Evolutionary conservation across 257 asterid species (phyloP).

Genomic region (Nicotiana undulata): DNA sequence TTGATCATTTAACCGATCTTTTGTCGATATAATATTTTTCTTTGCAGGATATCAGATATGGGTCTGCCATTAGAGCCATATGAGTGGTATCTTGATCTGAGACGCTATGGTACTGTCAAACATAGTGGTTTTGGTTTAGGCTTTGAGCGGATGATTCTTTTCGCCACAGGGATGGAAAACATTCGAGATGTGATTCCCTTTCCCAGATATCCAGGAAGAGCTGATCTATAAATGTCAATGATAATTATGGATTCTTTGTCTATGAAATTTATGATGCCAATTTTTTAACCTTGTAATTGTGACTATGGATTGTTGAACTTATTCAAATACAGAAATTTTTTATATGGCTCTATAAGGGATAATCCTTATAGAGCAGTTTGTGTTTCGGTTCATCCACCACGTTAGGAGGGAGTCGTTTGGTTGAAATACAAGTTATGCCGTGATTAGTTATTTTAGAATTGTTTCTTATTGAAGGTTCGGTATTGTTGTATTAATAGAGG

Average conservation of each 20-base stretch:
- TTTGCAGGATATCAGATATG: slow-evolving; percentile 60
- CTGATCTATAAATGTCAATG: slow-evolving; percentile 42
- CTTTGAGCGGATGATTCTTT: slow-evolving; percentile 89
- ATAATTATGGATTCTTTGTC: neutral
- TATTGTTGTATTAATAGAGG: no score
- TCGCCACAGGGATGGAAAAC: slow-evolving; percentile 91
- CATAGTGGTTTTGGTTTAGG: slow-evolving; percentile 98
- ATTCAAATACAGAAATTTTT: no score
- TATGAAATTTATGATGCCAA: neutral
- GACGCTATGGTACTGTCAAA: slow-evolving; percentile 75
- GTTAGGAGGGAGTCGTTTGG: no score
- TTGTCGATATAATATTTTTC: no score
- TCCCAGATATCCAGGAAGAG: slow-evolving; percentile 96
- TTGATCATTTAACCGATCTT: no score
- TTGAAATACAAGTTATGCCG: no score
- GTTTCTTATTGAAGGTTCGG: no score
- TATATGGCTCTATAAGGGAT: no score
- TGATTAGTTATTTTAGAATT: no score
- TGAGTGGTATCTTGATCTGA: slow-evolving; percentile 90
- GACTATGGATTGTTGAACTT: no score
- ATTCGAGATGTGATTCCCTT: slow-evolving; percentile 94
- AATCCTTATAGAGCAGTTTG: no score
- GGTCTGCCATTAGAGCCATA: slow-evolving; percentile 82
- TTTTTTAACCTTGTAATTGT: neutral
- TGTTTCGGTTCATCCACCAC: no score